Evolutionary conservation across 352 stramenopile genomes (phyloP), one percentile per base, ranked within the genome.

Genomic region (Stramenopiles sp.): DNA sequence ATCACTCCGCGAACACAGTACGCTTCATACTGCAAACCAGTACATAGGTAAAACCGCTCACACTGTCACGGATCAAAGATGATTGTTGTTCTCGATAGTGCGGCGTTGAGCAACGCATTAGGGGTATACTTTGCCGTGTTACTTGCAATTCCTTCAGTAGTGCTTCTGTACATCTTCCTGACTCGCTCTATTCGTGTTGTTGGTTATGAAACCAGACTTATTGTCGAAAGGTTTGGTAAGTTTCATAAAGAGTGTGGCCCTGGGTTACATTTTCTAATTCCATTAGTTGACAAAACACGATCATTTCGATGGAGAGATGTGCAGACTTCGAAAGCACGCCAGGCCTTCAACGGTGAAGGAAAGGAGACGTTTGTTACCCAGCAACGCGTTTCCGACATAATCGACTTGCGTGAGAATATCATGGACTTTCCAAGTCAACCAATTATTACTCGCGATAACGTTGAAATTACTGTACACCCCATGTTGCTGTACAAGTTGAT

Each of bases 361-460:
- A 32, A 67, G 39, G 8, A 81, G 30, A 55, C 75, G 1, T 27
- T 80, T 22, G 27, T 33, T 8, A 82, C 82, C 67, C 0, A 81
- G 7, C 80, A 81, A 27, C 55, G 25, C 0, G 67, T 31, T 27
- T 71, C 82, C 44, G 55, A 32, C 32, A 25, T 27, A 30, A 44
- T 82, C 67, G 39, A 81, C 67, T 55, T 84, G 30, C 82, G 75
- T 30, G 80, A 81, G 30, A 67, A 75, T 30, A 76, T 82, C 30
- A 83, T 84, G 7, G 75, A 82, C 29, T 76, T 82, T 30, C 80
- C 78, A 14, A 7, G 81, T 32, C 84, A 86, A 67, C 55, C 80
- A 25, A 86, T 86, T 75, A 86, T 86, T 80, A 86, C 84, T 1
- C 80, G 84, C 30, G 84, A 86, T 81, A 86, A 86, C 82, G 84